Conservation (phyloP, 2,329 filamentous ascomycete genomes). For the Paraconiothyrium brasiliense region DNA sequence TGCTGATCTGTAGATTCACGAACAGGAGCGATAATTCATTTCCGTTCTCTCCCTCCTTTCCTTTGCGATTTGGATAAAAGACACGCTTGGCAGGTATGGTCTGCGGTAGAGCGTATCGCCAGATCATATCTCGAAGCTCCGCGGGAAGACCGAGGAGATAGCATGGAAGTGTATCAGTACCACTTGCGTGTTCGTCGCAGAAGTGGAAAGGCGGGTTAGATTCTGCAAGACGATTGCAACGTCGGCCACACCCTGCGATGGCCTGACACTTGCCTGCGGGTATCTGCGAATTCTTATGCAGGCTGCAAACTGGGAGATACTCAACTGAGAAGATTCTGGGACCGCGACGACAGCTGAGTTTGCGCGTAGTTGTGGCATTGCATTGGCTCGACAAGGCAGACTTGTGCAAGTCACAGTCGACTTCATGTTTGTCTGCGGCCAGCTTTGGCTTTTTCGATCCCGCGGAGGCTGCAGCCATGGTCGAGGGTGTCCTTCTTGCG, state of each 20-base stretch:
- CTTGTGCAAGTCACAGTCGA: background rate
- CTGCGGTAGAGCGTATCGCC: slow-evolving; percentile 26
- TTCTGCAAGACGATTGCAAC: slow-evolving; percentile 20
- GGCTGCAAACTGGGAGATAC: slow-evolving; percentile 10
- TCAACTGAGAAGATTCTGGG: slow-evolving; percentile 7
- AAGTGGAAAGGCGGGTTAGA: slow-evolving; percentile 22
- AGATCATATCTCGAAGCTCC: slow-evolving; percentile 30
- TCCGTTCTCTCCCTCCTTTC: background rate
- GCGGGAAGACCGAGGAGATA: slow-evolving; percentile 25
- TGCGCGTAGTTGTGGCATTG: background rate
- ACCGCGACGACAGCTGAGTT: slow-evolving; percentile 1
- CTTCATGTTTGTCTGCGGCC: background rate
- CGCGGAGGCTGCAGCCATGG: too few relatives aligned
- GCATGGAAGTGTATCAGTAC: slow-evolving; percentile 25
- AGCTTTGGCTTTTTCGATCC: background rate
- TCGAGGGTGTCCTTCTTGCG: background rate
- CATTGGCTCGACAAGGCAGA: background rate
- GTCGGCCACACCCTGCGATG: slow-evolving; percentile 24
- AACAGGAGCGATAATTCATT: slow-evolving; percentile 17
- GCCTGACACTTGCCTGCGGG: slow-evolving; percentile 27
- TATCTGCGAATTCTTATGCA: background rate
- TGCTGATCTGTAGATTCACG: slow-evolving; percentile 24
- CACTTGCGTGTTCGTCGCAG: slow-evolving; percentile 22
- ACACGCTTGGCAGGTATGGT: background rate
- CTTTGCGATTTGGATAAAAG: background rate